Conservation (phyloP, 768 basidiomycete species). For the Psilocybe azurescens region DNA sequence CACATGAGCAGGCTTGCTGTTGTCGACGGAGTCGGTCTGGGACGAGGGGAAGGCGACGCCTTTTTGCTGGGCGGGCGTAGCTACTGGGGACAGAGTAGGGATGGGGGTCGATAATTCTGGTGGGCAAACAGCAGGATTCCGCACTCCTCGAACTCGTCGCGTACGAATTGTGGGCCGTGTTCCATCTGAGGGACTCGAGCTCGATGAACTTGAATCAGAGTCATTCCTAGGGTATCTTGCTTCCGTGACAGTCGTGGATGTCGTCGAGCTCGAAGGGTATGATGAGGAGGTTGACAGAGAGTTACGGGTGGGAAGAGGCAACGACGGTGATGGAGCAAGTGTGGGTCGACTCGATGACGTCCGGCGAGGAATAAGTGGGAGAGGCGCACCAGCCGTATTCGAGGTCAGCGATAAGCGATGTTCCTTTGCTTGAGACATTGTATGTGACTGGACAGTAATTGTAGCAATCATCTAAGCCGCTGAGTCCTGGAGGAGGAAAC, state of each 20-base stretch:
- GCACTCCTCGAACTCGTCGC: conserved; percentile 40
- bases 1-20: conserved; percentile 8
- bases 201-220: conserved; percentile 43
- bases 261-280: conserved; percentile 15
- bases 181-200: conserved; percentile 38
- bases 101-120: conserved; percentile 51
- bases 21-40: conserved; percentile 4
- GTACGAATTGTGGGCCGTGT: conserved; percentile 41
- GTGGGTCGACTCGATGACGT: conserved; percentile 28
- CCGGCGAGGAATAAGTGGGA: conserved; percentile 70
- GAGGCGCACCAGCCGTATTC: conserved; percentile 61
- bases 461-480: conserved; percentile 49
- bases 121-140: conserved; percentile 22
- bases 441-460: conserved; percentile 37
- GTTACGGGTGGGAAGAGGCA: conserved; percentile 20
- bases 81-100: conserved; percentile 30
- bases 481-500: conserved; percentile 11
- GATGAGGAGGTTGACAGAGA: conserved; percentile 25
- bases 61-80: conserved; percentile 13
- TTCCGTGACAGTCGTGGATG: conserved; percentile 25
- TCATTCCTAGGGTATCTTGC: conserved; percentile 27
- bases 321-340: conserved; percentile 25
- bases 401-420: conserved; percentile 41
- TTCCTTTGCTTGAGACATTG: conserved; percentile 41
- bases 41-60: conserved; percentile 28